phyloP scores from a whole-genome alignment of 1,284 basidiomycete genomes.

The Amylostereum chailletii region DNA sequence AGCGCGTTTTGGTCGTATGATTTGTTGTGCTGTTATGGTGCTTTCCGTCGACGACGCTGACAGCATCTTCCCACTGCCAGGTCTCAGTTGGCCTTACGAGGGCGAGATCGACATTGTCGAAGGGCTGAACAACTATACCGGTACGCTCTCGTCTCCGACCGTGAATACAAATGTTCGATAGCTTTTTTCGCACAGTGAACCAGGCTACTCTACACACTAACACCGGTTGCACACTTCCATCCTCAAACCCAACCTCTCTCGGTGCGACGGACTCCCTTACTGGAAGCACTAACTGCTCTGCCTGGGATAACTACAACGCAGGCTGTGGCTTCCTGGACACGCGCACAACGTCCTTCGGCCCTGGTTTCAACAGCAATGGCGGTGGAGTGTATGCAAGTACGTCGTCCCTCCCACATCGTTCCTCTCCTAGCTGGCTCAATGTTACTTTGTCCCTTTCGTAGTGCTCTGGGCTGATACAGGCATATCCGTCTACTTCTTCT shows the following conservation, averaged over 20 bases:
- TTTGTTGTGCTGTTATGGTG: too few species aligned
- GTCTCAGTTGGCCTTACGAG: not conserved
- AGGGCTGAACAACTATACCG: not conserved
- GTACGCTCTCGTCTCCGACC: too few species aligned
- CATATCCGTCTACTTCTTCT: not conserved
- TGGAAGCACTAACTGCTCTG: not conserved
- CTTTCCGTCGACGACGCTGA: too few species aligned
- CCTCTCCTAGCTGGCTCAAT: not conserved
- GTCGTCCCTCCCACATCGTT: not conserved
- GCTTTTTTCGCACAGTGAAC: not conserved
- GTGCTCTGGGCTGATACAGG: not conserved
- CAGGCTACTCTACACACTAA: not conserved
- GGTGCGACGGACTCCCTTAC: not conserved
- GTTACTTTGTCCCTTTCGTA: not conserved
- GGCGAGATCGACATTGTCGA: not conserved
- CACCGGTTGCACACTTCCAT: not conserved
- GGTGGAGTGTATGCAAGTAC: not conserved
- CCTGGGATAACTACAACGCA: not conserved
- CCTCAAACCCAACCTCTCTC: not conserved
- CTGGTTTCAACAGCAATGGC: not conserved
- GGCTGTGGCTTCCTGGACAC: not conserved
- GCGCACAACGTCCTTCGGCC: not conserved
- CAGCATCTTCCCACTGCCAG: not conserved
- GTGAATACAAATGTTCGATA: too few species aligned
- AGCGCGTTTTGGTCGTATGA: not conserved